Conservation (phyloP, 2,329 filamentous ascomycete genomes). For the Fusarium fujikuroi region DNA sequence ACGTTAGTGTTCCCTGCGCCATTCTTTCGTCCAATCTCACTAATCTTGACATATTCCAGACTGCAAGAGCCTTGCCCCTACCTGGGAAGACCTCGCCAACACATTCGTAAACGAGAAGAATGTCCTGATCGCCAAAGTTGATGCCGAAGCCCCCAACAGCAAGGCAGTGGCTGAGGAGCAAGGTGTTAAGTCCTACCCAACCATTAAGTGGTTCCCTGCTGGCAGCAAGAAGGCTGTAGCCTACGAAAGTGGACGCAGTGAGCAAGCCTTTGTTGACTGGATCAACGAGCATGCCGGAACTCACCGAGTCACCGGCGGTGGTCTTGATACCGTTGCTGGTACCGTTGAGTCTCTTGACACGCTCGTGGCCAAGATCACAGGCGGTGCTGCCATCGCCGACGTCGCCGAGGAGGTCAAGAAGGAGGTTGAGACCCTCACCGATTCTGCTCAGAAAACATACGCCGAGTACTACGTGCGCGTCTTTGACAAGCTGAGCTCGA, state of each 20-base stretch:
- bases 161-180: slow-evolving; percentile 81
- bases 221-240: slow-evolving; percentile 76
- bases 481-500: slow-evolving; percentile 83
- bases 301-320: slow-evolving; percentile 83
- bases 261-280: slow-evolving; percentile 80
- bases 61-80: slow-evolving; percentile 93
- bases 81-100: slow-evolving; percentile 86
- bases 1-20: slow-evolving; percentile 70
- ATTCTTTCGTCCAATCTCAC: background rate
- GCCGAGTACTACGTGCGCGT: slow-evolving; percentile 95
- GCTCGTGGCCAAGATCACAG: slow-evolving; percentile 78
- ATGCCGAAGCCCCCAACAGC: slow-evolving; percentile 87
- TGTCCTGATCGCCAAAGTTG: slow-evolving; percentile 93
- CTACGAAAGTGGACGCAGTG: slow-evolving; percentile 81
- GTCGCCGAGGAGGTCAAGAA: slow-evolving; percentile 78
- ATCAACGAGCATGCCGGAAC: slow-evolving; percentile 91
- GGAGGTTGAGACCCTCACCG: slow-evolving; percentile 73
- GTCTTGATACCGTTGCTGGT: slow-evolving; percentile 81
- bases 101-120: slow-evolving; percentile 82
- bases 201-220: slow-evolving; percentile 96
- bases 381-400: slow-evolving; percentile 69
- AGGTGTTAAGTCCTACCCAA: slow-evolving; percentile 88
- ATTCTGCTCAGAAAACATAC: slow-evolving; percentile 75
- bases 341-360: slow-evolving; percentile 82
- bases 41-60: slow-evolving; percentile 63